Evolutionary conservation across 2,329 filamentous ascomycete species (phyloP).

Genomic region (Diaporthe vexans): DNA sequence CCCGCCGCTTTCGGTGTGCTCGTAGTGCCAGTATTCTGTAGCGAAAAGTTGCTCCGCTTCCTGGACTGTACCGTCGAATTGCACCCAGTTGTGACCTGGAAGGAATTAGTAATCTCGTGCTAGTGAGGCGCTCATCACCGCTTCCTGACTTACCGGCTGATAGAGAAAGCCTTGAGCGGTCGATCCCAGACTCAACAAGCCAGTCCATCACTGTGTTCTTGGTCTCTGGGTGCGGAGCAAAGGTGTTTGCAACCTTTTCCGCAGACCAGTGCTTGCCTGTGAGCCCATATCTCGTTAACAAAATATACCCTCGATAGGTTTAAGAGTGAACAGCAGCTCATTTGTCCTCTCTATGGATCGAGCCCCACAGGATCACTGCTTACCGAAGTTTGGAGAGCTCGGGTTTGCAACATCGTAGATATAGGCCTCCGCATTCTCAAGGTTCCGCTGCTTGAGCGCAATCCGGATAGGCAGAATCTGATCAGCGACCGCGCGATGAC

Average conservation of each 20-base stretch:
- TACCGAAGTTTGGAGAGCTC: constrained; percentile 38
- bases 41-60: constrained; percentile 47
- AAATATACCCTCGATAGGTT: constrained; percentile 43
- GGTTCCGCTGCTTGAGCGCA: constrained; percentile 36
- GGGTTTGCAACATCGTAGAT: constrained; percentile 39
- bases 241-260: constrained; percentile 54
- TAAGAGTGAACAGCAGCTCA: neutral
- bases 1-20: constrained; percentile 44
- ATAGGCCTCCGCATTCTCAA: constrained; percentile 35
- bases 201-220: constrained; percentile 52
- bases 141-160: constrained; percentile 41
- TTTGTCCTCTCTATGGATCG: neutral
- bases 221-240: constrained; percentile 52
- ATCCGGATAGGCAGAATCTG: constrained; percentile 39
- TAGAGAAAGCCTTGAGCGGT: constrained; percentile 38
- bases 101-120: constrained; percentile 5
- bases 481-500: constrained; percentile 28
- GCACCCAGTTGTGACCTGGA: constrained; percentile 45
- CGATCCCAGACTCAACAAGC: constrained; percentile 52
- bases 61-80: constrained; percentile 46
- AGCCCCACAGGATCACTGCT: neutral
- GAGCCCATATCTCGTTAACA: constrained; percentile 52
- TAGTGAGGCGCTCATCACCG: neutral
- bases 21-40: constrained; percentile 46
- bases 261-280: constrained; percentile 52